Percentiles rank a stretch among this genome's conserved stretches.
Evolutionary conservation across 495 filamentous ascomycete genomes (phyloP).

Genomic region (Lasiosphaeriaceae sp.): DNA sequence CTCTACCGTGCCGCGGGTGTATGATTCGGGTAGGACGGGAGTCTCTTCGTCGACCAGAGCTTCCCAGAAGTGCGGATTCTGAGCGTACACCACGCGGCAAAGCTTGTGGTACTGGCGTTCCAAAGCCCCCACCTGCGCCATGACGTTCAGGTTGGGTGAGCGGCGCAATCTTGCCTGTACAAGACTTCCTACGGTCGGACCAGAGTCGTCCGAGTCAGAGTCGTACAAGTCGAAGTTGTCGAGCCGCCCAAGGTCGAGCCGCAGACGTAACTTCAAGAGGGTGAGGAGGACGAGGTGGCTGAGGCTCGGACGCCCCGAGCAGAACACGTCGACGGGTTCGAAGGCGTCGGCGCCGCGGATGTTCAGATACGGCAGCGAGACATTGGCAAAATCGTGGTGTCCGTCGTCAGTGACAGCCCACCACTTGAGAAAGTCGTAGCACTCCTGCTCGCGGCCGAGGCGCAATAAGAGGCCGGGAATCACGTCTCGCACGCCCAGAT

Average conservation of each 20-base stretch:
- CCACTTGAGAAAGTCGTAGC: conserved; percentile 54
- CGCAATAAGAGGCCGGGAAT: conserved; percentile 42
- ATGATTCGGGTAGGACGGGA: conserved; percentile 11
- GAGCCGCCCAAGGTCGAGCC: conserved; percentile 28
- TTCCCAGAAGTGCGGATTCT: conserved; percentile 37
- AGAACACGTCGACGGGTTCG: conserved; percentile 27
- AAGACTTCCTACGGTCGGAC: conserved; percentile 4
- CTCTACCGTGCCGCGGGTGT: conserved; percentile 19
- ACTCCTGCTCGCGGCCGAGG: conserved; percentile 47
- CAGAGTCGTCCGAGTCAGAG: background rate
- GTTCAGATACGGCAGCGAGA: conserved; percentile 28
- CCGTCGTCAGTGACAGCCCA: conserved; percentile 24
- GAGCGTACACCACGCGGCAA: conserved; percentile 20
- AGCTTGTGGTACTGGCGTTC: conserved; percentile 28
- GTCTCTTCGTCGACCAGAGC: conserved; percentile 26
- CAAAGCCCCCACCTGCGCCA: conserved; percentile 6
- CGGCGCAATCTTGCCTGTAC: background rate
- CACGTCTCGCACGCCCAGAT: conserved; percentile 37
- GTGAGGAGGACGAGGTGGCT: conserved; percentile 27
- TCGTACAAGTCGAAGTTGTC: too few species aligned
- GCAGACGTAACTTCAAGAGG: conserved; percentile 37
- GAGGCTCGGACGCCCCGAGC: conserved; percentile 15
- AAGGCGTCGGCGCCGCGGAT: conserved; percentile 36
- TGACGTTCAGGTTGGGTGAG: background rate
- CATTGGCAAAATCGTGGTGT: conserved; percentile 38